phyloP scores from a whole-genome alignment of 2,329 filamentous ascomycete species.

The Magnaporthiopsis poae region DNA sequence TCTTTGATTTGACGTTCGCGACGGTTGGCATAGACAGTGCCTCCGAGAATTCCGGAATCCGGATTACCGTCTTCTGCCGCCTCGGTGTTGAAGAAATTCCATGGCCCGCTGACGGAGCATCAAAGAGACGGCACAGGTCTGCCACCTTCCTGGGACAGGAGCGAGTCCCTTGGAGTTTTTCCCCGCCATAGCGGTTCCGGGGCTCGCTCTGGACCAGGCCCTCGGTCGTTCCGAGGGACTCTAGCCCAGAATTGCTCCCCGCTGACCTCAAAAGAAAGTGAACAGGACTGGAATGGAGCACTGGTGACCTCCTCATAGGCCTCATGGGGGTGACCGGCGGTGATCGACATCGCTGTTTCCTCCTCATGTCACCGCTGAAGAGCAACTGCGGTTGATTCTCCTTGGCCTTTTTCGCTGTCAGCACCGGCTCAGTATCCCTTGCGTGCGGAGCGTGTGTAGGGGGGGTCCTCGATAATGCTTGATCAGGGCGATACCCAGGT shows the following conservation, averaged over 20 bases:
- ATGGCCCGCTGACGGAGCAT: conserved; percentile 10
- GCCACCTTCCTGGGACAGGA: conserved; percentile 18
- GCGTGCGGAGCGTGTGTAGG: not conserved
- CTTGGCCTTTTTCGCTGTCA: no score
- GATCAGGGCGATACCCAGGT: not conserved
- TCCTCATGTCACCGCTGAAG: not conserved
- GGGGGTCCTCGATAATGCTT: not conserved
- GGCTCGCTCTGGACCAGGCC: no score
- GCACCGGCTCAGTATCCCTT: not conserved
- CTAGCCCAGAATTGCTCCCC: not conserved
- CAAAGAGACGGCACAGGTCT: conserved; percentile 21
- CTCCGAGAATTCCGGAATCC: not conserved
- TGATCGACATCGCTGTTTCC: not conserved
- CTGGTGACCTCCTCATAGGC: not conserved
- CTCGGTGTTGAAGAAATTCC: not conserved
- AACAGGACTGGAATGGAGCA: not conserved
- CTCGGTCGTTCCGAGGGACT: not conserved
- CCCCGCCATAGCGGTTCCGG: not conserved
- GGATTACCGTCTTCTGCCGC: not conserved
- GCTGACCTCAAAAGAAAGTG: not conserved
- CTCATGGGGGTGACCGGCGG: not conserved
- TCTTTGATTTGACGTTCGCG: not conserved
- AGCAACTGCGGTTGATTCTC: not conserved
- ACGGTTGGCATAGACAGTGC: not conserved
- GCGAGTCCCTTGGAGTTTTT: not conserved